These are phyloP conservation scores for Vigna trinervia DNA, from an alignment of 306 rosid genomes.

Conservation along the genomic window DNA sequence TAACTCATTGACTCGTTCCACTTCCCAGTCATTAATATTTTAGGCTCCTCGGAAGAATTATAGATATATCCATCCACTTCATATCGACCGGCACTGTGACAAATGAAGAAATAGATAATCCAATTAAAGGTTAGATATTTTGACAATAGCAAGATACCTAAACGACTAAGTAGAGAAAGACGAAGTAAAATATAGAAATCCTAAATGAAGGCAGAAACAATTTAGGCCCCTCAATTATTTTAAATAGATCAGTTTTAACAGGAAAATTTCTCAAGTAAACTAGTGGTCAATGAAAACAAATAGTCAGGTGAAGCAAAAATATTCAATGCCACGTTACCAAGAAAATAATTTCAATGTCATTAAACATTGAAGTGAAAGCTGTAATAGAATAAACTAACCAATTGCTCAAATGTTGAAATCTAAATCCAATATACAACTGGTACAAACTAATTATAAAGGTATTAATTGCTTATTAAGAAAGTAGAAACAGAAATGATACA, in stretches of 20 bases:
- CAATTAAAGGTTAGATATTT: conserved; percentile 30
- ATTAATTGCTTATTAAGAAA: conserved; percentile 3
- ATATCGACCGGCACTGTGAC: conserved; percentile 83
- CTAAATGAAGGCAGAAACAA: conserved; percentile 23
- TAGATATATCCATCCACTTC: conserved; percentile 97
- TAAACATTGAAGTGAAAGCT: conserved; percentile 20
- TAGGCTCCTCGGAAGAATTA: conserved; percentile 88
- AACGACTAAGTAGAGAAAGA: conserved; percentile 30
- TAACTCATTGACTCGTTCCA: conserved; percentile 88
- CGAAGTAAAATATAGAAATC: conserved; percentile 33
- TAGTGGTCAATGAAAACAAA: conserved; percentile 4
- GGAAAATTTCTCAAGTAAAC: neutral
- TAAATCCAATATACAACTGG: conserved; percentile 15
- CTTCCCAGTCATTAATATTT: conserved; percentile 90
- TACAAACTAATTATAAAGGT: conserved; percentile 15
- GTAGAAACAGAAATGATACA: conserved; percentile 37
- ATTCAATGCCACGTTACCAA: conserved; percentile 1
- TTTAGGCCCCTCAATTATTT: conserved; percentile 26
- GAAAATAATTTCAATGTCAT: conserved; percentile 36
- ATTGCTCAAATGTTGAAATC: conserved; percentile 27
- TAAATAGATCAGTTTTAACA: conserved; percentile 6
- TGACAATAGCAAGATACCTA: conserved; percentile 25
- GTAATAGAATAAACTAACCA: conserved; percentile 7
- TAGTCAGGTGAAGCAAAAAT: conserved; percentile 32
- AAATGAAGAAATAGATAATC: conserved; percentile 23